Conservation (phyloP, 768 basidiomycete genomes). For the Boletus pseudo-olivaceus region DNA sequence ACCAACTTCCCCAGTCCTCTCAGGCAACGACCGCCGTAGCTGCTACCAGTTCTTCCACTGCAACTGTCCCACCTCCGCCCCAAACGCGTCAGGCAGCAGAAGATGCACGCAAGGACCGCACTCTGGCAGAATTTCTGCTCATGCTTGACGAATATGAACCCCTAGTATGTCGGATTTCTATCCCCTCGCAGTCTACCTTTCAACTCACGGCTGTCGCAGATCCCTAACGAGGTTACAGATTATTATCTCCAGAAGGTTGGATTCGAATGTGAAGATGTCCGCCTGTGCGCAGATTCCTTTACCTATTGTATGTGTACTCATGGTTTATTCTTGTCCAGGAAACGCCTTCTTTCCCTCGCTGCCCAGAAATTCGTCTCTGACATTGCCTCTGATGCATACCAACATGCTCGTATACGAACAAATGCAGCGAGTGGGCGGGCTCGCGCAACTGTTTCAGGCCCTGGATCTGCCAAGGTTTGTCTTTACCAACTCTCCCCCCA, state of each 20-base stretch:
- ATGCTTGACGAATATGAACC: slow-evolving; percentile 98
- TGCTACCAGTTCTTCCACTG: slow-evolving; percentile 18
- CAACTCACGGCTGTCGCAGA: slow-evolving; percentile 44
- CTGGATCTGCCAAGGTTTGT: slow-evolving; percentile 62
- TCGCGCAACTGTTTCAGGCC: slow-evolving; percentile 51
- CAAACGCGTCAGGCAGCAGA: slow-evolving; percentile 71
- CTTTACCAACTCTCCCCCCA: not conserved
- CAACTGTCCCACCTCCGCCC: slow-evolving; percentile 24
- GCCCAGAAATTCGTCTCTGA: slow-evolving; percentile 98
- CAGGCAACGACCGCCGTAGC: slow-evolving; percentile 14
- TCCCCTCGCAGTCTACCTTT: not conserved
- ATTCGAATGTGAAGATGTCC: slow-evolving; percentile 92
- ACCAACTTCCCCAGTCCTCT: slow-evolving; percentile 19
- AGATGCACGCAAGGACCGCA: slow-evolving; percentile 84
- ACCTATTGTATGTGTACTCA: not conserved
- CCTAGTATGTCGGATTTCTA: slow-evolving; percentile 51
- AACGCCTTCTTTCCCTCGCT: slow-evolving; percentile 90
- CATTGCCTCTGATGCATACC: slow-evolving; percentile 94
- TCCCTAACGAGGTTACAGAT: slow-evolving; percentile 96
- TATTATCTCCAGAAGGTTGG: slow-evolving; percentile 96
- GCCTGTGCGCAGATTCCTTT: slow-evolving; percentile 57
- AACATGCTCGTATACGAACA: slow-evolving; percentile 93
- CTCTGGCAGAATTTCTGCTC: slow-evolving; percentile 87
- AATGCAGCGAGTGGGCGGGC: slow-evolving; percentile 77
- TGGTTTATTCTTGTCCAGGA: slow-evolving; percentile 45